These are phyloP conservation scores for Pseudozyma sp. DNA, from an alignment of 1,284 basidiomycete species.

Conservation along the genomic window DNA sequence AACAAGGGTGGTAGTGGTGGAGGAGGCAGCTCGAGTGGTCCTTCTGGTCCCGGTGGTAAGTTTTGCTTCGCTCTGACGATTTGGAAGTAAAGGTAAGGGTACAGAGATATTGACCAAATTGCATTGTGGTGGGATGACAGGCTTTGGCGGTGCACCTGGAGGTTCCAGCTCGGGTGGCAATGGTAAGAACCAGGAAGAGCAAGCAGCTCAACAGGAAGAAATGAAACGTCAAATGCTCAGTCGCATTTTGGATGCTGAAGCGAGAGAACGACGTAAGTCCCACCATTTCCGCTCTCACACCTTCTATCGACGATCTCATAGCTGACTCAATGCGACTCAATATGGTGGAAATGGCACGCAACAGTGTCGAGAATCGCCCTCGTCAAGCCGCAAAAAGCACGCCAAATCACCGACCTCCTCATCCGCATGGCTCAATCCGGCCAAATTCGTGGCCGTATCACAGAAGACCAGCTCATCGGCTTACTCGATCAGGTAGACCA, in stretches of 20 bases:
- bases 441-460: slow-evolving; percentile 86
- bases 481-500: slow-evolving; percentile 86
- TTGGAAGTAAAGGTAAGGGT: neutral
- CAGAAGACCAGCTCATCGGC: slow-evolving; percentile 88
- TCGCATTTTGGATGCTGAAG: slow-evolving; percentile 86
- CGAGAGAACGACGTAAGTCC: slow-evolving; percentile 87
- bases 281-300: neutral
- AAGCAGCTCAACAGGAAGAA: slow-evolving; percentile 69
- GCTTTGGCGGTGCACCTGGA: slow-evolving; percentile 23
- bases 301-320: neutral
- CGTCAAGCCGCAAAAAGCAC: slow-evolving; percentile 87
- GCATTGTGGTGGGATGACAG: neutral
- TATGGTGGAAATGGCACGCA: too few relatives aligned
- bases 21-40: slow-evolving; percentile 24
- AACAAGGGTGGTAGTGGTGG: slow-evolving; percentile 32
- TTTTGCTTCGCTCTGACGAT: neutral
- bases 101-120: neutral
- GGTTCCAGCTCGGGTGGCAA: slow-evolving; percentile 69
- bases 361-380: slow-evolving; percentile 89
- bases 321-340: too few relatives aligned
- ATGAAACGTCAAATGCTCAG: slow-evolving; percentile 78
- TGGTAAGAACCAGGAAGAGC: slow-evolving; percentile 62
- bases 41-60: slow-evolving; percentile 27
- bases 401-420: slow-evolving; percentile 86
- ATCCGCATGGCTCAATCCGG: slow-evolving; percentile 91